A percentile compares a stretch with the other conserved stretches of the same genome.
Conservation (phyloP, 225 moss, liverwort and hornwort genomes). For the Neckera pumila region DNA sequence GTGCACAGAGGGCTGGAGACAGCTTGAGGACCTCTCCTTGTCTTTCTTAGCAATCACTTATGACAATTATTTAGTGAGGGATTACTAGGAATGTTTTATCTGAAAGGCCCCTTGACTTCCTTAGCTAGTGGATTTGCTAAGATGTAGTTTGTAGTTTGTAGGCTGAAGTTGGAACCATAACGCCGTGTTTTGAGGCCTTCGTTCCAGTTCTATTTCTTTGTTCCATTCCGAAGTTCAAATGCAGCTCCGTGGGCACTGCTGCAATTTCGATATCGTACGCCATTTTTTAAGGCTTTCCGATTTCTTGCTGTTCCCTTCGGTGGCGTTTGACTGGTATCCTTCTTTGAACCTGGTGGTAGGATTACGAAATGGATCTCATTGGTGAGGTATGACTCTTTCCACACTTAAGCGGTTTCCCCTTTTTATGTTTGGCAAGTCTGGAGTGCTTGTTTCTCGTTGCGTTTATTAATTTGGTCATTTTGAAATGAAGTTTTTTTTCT, state of each 20-base stretch:
- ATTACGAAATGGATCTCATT: neutral
- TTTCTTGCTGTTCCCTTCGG: neutral
- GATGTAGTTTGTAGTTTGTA: neutral
- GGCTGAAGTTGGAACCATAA: conserved; percentile 16
- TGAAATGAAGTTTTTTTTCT: neutral
- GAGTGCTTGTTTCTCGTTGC: neutral
- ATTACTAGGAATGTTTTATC: neutral
- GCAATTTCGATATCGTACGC: conserved; percentile 7
- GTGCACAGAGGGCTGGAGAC: neutral
- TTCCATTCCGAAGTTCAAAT: conserved; percentile 6
- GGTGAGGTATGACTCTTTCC: conserved; percentile 3
- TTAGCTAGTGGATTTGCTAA: neutral
- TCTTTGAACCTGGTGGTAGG: conserved; percentile 9
- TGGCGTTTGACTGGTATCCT: conserved; percentile 15
- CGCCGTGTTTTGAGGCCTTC: conserved; percentile 37
- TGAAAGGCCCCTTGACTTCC: neutral
- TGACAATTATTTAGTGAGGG: conserved; percentile 5
- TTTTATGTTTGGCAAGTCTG: neutral
- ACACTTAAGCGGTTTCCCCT: neutral
- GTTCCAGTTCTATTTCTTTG: conserved; percentile 10
- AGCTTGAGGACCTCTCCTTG: neutral
- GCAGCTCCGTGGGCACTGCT: conserved; percentile 11
- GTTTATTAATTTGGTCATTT: neutral
- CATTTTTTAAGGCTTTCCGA: conserved; percentile 17
- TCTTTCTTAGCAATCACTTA: neutral